Conservation (phyloP, 768 basidiomycete genomes). For the Amanita pseudoporphyria region DNA sequence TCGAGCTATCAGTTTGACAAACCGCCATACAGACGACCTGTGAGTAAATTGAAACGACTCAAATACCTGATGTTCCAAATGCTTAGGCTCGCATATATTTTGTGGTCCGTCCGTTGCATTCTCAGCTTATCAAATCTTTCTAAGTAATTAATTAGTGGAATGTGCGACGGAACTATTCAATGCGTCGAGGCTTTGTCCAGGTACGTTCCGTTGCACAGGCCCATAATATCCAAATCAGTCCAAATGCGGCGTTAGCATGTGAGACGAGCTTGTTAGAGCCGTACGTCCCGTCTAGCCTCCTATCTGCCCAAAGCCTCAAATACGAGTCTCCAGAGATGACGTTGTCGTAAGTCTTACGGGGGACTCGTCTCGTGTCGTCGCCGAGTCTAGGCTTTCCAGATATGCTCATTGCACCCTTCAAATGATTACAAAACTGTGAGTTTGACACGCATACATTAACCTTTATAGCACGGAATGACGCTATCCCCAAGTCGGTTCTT, state of each 20-base stretch:
- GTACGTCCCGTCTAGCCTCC: conserved; percentile 27
- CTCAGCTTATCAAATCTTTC: background rate
- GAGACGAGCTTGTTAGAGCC: conserved; percentile 75
- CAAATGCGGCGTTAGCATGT: conserved; percentile 41
- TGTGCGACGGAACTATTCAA: conserved; percentile 83
- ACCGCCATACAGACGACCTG: conserved; percentile 15
- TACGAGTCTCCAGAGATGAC: conserved; percentile 36
- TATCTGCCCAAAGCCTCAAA: background rate
- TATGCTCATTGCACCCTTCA: conserved; percentile 75
- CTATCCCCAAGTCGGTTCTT: conserved; percentile 59
- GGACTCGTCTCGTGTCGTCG: background rate
- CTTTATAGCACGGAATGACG: conserved; percentile 6
- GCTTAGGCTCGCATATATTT: conserved; percentile 77
- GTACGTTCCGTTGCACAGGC: conserved; percentile 21
- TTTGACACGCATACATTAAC: conserved; percentile 24
- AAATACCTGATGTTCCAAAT: too few species aligned
- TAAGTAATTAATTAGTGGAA: conserved; percentile 38
- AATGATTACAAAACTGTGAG: conserved; percentile 87
- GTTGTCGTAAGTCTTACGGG: conserved; percentile 39
- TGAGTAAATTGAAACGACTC: conserved; percentile 7
- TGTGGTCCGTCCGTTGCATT: conserved; percentile 40
- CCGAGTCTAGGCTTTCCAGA: conserved; percentile 26
- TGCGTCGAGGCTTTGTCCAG: conserved; percentile 69
- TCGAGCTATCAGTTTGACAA: background rate
- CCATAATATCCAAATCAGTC: background rate